Conservation (phyloP, 768 basidiomycete species). For the Termitomyces sp. region DNA sequence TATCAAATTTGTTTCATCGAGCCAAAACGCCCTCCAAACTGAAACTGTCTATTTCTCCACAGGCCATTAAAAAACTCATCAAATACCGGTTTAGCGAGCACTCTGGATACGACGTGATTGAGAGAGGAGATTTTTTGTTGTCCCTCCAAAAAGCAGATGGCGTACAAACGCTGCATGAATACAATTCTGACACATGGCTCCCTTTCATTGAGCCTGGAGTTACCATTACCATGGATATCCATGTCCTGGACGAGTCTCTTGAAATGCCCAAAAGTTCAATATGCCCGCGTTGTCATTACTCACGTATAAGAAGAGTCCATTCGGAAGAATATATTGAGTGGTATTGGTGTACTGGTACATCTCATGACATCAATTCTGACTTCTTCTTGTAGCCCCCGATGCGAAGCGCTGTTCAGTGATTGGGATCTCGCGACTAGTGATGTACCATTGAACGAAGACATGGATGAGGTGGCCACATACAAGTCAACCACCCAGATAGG, state of each 20-base stretch:
- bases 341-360: not conserved
- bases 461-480: too few relatives aligned
- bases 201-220: not conserved
- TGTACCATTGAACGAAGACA: too few relatives aligned
- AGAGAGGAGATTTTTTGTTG: not conserved
- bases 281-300: not conserved
- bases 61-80: not conserved
- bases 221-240: not conserved
- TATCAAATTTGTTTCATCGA: not conserved
- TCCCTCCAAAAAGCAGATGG: not conserved
- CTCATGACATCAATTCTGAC: too few relatives aligned
- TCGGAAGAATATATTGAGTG: not conserved
- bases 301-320: not conserved
- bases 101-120: not conserved
- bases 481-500: too few relatives aligned
- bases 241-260: not conserved
- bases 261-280: not conserved
- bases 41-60: not conserved
- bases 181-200: not conserved
- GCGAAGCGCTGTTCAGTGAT: not conserved
- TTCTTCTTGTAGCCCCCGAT: not conserved
- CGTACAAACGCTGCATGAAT: too few relatives aligned
- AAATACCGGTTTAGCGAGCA: not conserved
- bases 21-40: not conserved
- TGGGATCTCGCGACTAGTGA: too few relatives aligned